Evolutionary conservation across 192 early-diverging fungal genomes (phyloP), one percentile per base, ranked within the genome.

Genomic region (Backusella macrospora): DNA sequence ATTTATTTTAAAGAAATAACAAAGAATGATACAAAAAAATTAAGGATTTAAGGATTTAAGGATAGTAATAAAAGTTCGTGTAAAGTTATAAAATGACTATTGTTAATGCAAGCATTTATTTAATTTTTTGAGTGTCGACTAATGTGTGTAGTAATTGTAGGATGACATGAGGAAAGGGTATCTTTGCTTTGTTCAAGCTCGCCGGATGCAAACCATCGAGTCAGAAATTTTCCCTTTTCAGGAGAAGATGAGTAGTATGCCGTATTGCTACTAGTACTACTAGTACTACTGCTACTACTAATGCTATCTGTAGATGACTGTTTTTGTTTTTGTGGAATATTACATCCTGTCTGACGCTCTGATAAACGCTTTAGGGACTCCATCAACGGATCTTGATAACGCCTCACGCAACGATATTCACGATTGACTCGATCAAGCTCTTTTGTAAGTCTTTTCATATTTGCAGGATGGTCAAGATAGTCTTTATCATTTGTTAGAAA

Each of bases 381-480:
- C 15, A 72, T 46, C 47, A 83, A 68, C 16, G 83, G 83, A 70
- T 83, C 79, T 62, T 80, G 42, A 72, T 66, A 83, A 23, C 72
- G 46, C 68, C 48, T 55, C 23, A 83, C 48, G 21, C 47, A 76
- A 18, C 62, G 48, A 70, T 85, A 80, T 74, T 85, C 83, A 63
- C 83, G 67, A 48, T 77, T 83, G 16, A 85, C 77, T 34, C 83
- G 71, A 45, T 83, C 79, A 42, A 80, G 76, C 13, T 81, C 83
- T 45, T 83, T 80, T 37, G 82, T 83, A 15, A 85, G 70, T 42
- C 71, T 48, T 6, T 65, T 64, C 80, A 78, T 77, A 64, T 85
- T 85, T 15, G 59, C 52, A 21, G 82, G 83, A 67, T 85, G 78
- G 59, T 72, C 77, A 15, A 83, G 34, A 52, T 78, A 80, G 69